A percentile compares a stretch with the other conserved stretches of the same genome.
Evolutionary conservation across 208 protist species (phyloP).

Genomic region (Trypanosoma conorhini): DNA sequence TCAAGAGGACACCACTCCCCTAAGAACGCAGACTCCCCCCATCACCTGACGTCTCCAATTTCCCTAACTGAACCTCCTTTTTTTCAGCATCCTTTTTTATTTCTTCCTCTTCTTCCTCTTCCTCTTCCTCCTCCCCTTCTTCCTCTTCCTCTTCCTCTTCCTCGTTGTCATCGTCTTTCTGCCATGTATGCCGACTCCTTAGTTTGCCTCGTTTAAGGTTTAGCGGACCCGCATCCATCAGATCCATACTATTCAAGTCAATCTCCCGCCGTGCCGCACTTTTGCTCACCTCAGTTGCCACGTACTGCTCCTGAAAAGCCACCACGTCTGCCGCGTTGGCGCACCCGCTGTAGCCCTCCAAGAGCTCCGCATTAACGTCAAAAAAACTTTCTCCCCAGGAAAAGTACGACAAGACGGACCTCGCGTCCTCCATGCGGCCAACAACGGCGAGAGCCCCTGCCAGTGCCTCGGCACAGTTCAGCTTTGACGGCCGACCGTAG

Average conservation of each 20-base stretch:
- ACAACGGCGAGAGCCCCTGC: constrained; percentile 95
- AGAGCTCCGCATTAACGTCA: constrained; percentile 93
- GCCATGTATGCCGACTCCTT: constrained; percentile 32
- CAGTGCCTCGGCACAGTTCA: constrained; percentile 98
- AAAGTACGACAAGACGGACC: constrained; percentile 94
- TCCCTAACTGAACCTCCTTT: background rate
- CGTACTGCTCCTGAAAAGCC: constrained; percentile 68
- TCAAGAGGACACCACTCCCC: background rate
- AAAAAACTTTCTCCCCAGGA: constrained; percentile 98
- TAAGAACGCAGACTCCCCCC: no score
- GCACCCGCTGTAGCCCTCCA: constrained; percentile 86
- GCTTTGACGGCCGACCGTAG: constrained; percentile 97
- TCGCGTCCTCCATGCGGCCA: constrained; percentile 91
- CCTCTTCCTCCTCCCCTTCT: constrained; percentile 27
- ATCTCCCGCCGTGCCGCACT: constrained; percentile 48
- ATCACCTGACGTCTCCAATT: no score
- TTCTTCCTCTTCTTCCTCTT: constrained; percentile 19
- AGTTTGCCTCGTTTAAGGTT: constrained; percentile 57
- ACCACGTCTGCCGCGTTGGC: constrained; percentile 53
- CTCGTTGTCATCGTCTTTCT: constrained; percentile 22
- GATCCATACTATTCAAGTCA: constrained; percentile 55
- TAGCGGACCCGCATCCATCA: constrained; percentile 46
- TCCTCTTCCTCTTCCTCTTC: constrained; percentile 30
- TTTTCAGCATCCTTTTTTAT: constrained; percentile 23
- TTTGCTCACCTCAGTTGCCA: constrained; percentile 38